Evolutionary conservation across 2,329 filamentous ascomycete species (phyloP).

Genomic region (Penicillium hordei): DNA sequence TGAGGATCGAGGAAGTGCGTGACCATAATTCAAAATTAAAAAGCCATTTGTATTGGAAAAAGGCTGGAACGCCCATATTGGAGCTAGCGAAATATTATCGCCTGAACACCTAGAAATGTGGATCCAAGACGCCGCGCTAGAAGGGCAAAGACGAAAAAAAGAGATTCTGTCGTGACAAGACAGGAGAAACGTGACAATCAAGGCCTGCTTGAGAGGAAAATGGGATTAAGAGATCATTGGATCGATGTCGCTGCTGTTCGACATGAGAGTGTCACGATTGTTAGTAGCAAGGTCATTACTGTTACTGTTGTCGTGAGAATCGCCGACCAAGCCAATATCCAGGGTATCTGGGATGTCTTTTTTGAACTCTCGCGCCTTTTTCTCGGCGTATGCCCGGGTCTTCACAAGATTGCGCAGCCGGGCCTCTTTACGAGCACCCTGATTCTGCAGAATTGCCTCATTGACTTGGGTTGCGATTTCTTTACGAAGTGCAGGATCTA

Average conservation of each 20-base stretch:
- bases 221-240: slow-evolving; percentile 40
- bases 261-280: slow-evolving; percentile 42
- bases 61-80: background rate
- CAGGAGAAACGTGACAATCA: background rate
- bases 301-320: slow-evolving; percentile 22
- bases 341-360: slow-evolving; percentile 49
- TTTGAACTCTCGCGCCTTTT: slow-evolving; percentile 49
- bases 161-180: background rate
- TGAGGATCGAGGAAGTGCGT: no score
- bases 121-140: slow-evolving; percentile 28
- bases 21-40: background rate
- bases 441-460: slow-evolving; percentile 74
- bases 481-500: slow-evolving; percentile 76
- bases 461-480: slow-evolving; percentile 88
- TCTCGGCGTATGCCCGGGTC: slow-evolving; percentile 81
- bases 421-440: slow-evolving; percentile 72
- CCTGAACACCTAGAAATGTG: slow-evolving; percentile 3
- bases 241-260: slow-evolving; percentile 43
- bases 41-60: background rate
- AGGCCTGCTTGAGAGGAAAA: background rate
- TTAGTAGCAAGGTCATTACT: slow-evolving; percentile 26
- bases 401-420: slow-evolving; percentile 79
- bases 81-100: background rate
- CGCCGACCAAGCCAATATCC: slow-evolving; percentile 45
- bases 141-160: slow-evolving; percentile 5